These are phyloP conservation scores for Arthrobotrys sinensis DNA, from an alignment of 2,329 filamentous ascomycete species.

Conservation along the genomic window DNA sequence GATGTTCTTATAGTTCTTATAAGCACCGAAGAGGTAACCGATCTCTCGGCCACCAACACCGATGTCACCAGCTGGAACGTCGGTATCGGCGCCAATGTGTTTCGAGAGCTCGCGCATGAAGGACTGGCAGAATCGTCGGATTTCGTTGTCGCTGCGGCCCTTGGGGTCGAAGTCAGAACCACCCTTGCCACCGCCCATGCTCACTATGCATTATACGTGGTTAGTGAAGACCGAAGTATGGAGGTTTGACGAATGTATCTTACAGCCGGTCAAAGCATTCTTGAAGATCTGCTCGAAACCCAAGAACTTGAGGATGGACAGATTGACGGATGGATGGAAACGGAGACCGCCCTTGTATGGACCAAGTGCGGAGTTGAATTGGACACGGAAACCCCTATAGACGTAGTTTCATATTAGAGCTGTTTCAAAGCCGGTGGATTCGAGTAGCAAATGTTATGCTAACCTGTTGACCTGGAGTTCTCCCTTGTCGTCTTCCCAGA, in stretches of 20 bases:
- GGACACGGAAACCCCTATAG: conserved; percentile 86
- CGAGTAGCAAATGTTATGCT: conserved; percentile 17
- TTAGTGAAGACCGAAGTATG: conserved; percentile 13
- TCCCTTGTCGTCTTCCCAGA: conserved; percentile 95
- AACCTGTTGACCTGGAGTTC: conserved; percentile 62
- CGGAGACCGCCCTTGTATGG: conserved; percentile 98
- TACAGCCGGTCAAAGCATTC: conserved; percentile 95
- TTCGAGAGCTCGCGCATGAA: conserved; percentile 97
- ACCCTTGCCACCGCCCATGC: conserved; percentile 98
- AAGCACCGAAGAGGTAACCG: conserved; percentile 93
- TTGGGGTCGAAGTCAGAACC: conserved; percentile 99
- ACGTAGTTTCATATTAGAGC: conserved; percentile 75
- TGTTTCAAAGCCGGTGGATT: neutral
- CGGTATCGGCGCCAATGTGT: conserved; percentile 96
- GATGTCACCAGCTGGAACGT: conserved; percentile 97
- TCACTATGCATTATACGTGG: conserved; percentile 71
- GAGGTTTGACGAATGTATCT: conserved; percentile 68
- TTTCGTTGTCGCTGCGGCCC: conserved; percentile 97
- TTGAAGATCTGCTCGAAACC: conserved; percentile 99
- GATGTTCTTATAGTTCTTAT: conserved; percentile 87
- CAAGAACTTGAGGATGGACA: conserved; percentile 91
- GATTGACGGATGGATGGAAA: conserved; percentile 90
- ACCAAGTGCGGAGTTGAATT: conserved; percentile 97
- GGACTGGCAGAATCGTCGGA: conserved; percentile 93
- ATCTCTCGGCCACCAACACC: conserved; percentile 93